These are phyloP conservation scores for Russula foetens DNA, from an alignment of 768 basidiomycete genomes.

Conservation along the genomic window DNA sequence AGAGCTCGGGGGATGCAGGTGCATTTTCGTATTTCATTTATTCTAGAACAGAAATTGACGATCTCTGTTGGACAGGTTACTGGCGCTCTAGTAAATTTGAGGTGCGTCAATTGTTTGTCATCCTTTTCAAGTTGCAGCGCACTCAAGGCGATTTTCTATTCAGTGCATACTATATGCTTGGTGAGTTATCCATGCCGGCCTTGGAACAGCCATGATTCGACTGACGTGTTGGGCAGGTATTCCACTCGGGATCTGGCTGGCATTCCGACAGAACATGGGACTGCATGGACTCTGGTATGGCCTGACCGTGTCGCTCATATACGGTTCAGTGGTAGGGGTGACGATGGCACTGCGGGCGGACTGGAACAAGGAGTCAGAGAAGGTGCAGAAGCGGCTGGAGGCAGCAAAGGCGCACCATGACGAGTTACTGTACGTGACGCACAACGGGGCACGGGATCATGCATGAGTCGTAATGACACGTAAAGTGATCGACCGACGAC, in stretches of 20 bases:
- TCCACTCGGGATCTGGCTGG: constrained; percentile 72
- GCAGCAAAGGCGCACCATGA: constrained; percentile 4
- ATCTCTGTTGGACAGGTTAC: constrained; percentile 36
- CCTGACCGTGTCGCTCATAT: constrained; percentile 57
- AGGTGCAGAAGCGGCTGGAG: constrained; percentile 46
- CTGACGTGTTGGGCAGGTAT: constrained; percentile 39
- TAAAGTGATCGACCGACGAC: not conserved
- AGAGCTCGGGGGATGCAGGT: constrained; percentile 77
- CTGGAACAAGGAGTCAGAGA: constrained; percentile 62
- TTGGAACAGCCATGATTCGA: not conserved
- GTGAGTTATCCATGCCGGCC: constrained; percentile 25
- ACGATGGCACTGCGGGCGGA: constrained; percentile 49
- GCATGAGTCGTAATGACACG: not conserved
- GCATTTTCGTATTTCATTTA: not conserved
- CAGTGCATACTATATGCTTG: constrained; percentile 74
- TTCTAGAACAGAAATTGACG: not conserved
- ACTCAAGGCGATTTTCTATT: constrained; percentile 1
- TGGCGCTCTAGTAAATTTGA: constrained; percentile 74
- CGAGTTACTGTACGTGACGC: too few relatives aligned
- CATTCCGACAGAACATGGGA: constrained; percentile 49
- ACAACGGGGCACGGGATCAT: not conserved
- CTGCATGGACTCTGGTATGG: constrained; percentile 83
- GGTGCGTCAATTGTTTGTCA: constrained; percentile 30
- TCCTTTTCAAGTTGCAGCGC: not conserved
- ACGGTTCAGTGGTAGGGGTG: constrained; percentile 46